These are phyloP conservation scores for Trametes coccinea DNA, from an alignment of 768 basidiomycete species.

Conservation along the genomic window DNA sequence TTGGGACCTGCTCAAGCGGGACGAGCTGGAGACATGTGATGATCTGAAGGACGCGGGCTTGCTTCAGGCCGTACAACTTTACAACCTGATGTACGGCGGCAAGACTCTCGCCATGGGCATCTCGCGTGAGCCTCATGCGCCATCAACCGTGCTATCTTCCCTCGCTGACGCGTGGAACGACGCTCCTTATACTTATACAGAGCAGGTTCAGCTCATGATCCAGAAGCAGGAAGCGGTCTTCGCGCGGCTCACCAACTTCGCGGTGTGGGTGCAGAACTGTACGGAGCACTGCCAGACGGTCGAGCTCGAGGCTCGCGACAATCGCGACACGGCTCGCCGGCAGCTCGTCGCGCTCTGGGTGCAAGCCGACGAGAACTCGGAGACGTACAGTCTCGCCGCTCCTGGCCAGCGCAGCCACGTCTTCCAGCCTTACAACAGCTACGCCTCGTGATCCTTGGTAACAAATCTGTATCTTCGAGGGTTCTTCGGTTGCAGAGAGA, in stretches of 20 bases:
- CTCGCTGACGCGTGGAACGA: background rate
- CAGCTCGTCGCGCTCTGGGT: constrained; percentile 26
- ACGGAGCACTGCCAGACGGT: constrained; percentile 23
- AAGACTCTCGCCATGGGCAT: constrained; percentile 25
- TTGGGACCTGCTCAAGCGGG: constrained; percentile 19
- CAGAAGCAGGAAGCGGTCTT: constrained; percentile 25
- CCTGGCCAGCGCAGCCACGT: constrained; percentile 15
- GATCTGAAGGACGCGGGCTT: constrained; percentile 22
- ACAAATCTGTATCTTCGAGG: background rate
- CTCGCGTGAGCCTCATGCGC: constrained; percentile 17
- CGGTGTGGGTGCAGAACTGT: constrained; percentile 27
- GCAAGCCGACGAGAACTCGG: constrained; percentile 13
- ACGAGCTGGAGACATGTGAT: constrained; percentile 10
- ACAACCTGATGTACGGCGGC: constrained; percentile 30
- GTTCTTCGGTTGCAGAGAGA: no score
- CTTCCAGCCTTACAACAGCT: constrained; percentile 1
- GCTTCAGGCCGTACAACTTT: constrained; percentile 23
- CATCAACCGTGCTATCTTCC: background rate
- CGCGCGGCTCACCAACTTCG: constrained; percentile 21
- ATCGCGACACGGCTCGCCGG: constrained; percentile 22
- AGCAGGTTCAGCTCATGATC: constrained; percentile 23
- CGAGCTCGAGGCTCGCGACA: constrained; percentile 19
- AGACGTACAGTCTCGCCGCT: constrained; percentile 11
- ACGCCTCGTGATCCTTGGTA: background rate
- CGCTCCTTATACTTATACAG: background rate